Evolutionary conservation across 2,329 filamentous ascomycete species (phyloP), one percentile per base, ranked within the genome.

Genomic region (Colletotrichum godetiae): DNA sequence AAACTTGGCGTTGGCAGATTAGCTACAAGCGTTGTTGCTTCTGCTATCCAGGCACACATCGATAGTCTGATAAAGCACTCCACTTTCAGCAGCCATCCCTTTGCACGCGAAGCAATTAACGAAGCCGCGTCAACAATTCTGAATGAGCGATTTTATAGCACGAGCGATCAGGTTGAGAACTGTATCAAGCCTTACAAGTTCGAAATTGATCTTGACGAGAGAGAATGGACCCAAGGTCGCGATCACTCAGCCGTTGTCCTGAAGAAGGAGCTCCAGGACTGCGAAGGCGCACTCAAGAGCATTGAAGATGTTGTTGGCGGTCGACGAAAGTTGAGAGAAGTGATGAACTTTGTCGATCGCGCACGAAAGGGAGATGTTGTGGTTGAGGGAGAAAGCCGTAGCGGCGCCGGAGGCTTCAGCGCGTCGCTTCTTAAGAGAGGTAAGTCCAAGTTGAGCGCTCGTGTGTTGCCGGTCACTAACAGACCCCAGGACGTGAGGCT

Each of bases 101-200:
- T 97, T 78, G 97, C 97, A 11, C 92, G 94, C 46, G 92, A 97
- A 81, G 94, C 95, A n/a, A 98, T 99, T 76, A 93, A 92, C 60
- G 95, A 98, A 77, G 95, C 97, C 1, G 95, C 95, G 1, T 93
- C 94, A 0, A 93, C 91, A 31, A 98, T 99, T 66, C 85, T 99
- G 13, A 97, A 97, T 76, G 97, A 99, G 79, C 89, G 96, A 15
- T 98, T 97, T 76, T 98, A 98, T 84, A 97, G 96, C 83, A 99
- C 97, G 1, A 97, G 94, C 75, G 97, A 99, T 79, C 97, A 98
- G 83, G 94, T 99, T 1, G 97, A 99, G 82, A 98, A 98, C 80
- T 99, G 96, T 81, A 97, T 99, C 84, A 99, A 99, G 83, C 97
- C 97, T 0, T 99, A 96, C 87, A 99, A 99, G 81, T 98, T 96